A percentile compares a stretch with the other conserved stretches of the same genome.
Conservation (phyloP, 495 filamentous ascomycete species). For the Penicillium bovifimosum region DNA sequence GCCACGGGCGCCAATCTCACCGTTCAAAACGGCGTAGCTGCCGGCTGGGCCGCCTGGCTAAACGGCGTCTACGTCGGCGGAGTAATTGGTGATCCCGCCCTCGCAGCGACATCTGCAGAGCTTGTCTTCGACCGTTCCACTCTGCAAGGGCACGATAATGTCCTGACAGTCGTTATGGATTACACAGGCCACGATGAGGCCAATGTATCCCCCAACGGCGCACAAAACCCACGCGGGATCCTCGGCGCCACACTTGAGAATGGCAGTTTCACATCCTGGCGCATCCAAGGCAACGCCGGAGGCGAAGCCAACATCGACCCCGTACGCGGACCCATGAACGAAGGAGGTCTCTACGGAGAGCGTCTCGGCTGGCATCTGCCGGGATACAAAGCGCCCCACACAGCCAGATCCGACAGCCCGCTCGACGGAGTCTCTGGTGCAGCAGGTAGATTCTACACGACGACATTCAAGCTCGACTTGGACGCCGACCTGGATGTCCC, state of each 20-base stretch:
- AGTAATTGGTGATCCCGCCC: constrained; percentile 45
- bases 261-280: constrained; percentile 56
- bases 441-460: constrained; percentile 55
- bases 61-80: constrained; percentile 51
- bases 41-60: constrained; percentile 50
- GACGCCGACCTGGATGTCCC: constrained; percentile 36
- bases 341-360: constrained; percentile 63
- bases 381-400: constrained; percentile 39
- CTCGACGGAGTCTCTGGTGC: constrained; percentile 48
- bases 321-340: constrained; percentile 64
- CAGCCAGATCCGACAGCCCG: constrained; percentile 32
- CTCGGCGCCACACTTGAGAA: constrained; percentile 47
- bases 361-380: constrained; percentile 64
- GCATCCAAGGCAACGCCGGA: constrained; percentile 67
- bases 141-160: constrained; percentile 46
- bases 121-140: constrained; percentile 32
- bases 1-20: constrained; percentile 54
- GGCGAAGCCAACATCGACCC: constrained; percentile 62
- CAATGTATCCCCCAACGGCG: constrained; percentile 48
- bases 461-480: constrained; percentile 50
- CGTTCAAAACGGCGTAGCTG: constrained; percentile 57
- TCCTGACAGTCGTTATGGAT: constrained; percentile 63
- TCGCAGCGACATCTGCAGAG: constrained; percentile 17
- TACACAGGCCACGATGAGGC: constrained; percentile 66
- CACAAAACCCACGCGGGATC: constrained; percentile 67